phyloP scores from a whole-genome alignment of 2,329 filamentous ascomycete genomes.

The Fusarium caatingaense region DNA sequence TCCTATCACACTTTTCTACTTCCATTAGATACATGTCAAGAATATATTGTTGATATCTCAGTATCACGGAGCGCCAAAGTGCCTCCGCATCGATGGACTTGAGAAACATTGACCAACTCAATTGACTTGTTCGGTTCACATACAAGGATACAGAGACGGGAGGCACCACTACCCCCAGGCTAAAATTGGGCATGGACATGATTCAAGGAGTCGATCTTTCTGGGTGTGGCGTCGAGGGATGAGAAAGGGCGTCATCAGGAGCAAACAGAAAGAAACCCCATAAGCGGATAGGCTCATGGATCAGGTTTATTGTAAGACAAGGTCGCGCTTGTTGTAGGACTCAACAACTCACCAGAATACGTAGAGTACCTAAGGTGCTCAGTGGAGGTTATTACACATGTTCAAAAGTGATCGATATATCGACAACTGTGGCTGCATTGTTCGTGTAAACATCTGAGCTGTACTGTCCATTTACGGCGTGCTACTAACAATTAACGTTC shows the following conservation, averaged over 20 bases:
- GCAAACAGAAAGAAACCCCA: constrained; percentile 19
- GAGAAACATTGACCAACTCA: constrained; percentile 6
- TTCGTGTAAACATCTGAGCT: constrained; percentile 32
- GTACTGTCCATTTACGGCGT: not conserved
- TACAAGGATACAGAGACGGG: constrained; percentile 31
- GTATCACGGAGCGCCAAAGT: not conserved
- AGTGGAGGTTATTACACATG: not conserved
- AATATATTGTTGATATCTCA: not conserved
- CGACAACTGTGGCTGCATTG: constrained; percentile 19
- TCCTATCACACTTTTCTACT: constrained; percentile 4
- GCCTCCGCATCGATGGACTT: not conserved
- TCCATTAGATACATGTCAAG: not conserved
- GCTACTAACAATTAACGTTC: constrained; percentile 7
- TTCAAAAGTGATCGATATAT: not conserved
- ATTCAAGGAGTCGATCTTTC: constrained; percentile 41
- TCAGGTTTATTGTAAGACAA: constrained; percentile 12
- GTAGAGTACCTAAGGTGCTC: not conserved
- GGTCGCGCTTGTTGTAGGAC: constrained; percentile 7
- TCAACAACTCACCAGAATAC: not conserved
- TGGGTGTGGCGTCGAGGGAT: constrained; percentile 38
- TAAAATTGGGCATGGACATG: constrained; percentile 33
- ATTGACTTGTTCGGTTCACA: constrained; percentile 17
- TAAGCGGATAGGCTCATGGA: constrained; percentile 12
- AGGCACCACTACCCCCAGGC: constrained; percentile 32
- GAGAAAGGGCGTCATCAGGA: constrained; percentile 30